Evolutionary conservation across 163 green algal species (phyloP), one percentile per base, ranked within the genome.

Genomic region (Scenedesmus sp.): DNA sequence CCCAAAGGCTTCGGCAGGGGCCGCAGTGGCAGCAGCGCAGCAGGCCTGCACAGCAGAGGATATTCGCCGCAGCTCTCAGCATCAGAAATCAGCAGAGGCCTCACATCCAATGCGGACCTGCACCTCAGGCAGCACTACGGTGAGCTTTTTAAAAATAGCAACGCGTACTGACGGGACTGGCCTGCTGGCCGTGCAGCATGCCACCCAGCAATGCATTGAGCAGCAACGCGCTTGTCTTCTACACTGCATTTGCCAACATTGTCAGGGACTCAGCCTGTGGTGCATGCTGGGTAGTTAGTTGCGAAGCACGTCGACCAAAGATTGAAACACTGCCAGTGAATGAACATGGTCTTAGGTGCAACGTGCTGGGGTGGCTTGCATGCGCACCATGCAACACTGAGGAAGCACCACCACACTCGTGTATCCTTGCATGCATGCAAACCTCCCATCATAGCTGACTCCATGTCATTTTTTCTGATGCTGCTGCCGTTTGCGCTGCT

Each of bases 91-190:
- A 60, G 13, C 20, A 73, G 87, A 57, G 87, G 87, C 8, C 73
- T 91, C 13, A 91, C 73, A 9, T 76, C 66, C 3, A 91, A 91
- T 74, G 56, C 74, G 20, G 87, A 91, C 23, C 23, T 91, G 12
- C 87, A 91, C 66, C 26, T 91, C 20, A 55, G 82, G 18, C 87
- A 91, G 87, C 87, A 91, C 59, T 86, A 86, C n/a, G 87, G 66
- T 76, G 66, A 76, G 66, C 4, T 1, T 76, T 4, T 26, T 76
- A 18, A 0, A 73, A 13, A 3, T 23, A 13, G 10, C 20, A 5
- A 23, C 0, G 62, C 62, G 3, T 13, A 3, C 3, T 18, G 16
- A 13, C 20, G 62, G 12, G 16, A 23, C 62, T 73, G 62, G 62
- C 62, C 12, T 23, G 62, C 62, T 73, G 62, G 10, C 9, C 12